Evolutionary conservation across 1,284 basidiomycete species (phyloP), one percentile per base, ranked within the genome.

Genomic region (Papiliotrema laurentii): DNA sequence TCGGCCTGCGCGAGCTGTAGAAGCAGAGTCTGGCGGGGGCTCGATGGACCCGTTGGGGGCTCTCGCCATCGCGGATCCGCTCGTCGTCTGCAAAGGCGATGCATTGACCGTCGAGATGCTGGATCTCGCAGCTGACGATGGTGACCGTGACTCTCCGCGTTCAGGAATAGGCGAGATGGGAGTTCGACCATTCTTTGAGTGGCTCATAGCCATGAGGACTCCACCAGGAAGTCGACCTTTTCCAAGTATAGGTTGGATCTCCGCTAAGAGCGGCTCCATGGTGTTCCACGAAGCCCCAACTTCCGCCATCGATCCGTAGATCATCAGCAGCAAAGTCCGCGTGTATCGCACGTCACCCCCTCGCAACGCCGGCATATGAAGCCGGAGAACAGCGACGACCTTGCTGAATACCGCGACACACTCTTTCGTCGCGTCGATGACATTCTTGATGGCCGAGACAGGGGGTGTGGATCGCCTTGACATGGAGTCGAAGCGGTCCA

Each of bases 261-360:
- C 79, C 22, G 84, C 82, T 2, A 90, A 75, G 30, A 90, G 80
- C 3, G 85, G 85, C 5, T 80, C 76, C 76, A 97, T 86, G 19
- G 79, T 75, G 60, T 81, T 80, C 92, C 94, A 98, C 13, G 91
- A 85, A 59, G 81, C 80, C 1, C 85, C 83, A 39, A 97, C 83
- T 73, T 99, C 96, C 3, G 85, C 87, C 65, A 86, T 84, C 14
- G 89, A 87, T 5, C 91, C 93, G 64, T 92, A 93, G 25, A 98
- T 79, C 72, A 89, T 86, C 46, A 97, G 74, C 35, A 97, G 73
- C 66, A 97, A 81, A 56, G 89, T 89, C 28, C 94, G 79, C 27
- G 91, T 84, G 71, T 90, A 96, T 16, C 93, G 82, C 21, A 86
- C 81, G 68, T 98, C 93, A 41, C 82, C 80, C 18, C 80, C 80